Percentiles rank a stretch among this genome's conserved stretches.
phyloP scores from a whole-genome alignment of 805 yeast species.

The Kodamaea laetipori region DNA sequence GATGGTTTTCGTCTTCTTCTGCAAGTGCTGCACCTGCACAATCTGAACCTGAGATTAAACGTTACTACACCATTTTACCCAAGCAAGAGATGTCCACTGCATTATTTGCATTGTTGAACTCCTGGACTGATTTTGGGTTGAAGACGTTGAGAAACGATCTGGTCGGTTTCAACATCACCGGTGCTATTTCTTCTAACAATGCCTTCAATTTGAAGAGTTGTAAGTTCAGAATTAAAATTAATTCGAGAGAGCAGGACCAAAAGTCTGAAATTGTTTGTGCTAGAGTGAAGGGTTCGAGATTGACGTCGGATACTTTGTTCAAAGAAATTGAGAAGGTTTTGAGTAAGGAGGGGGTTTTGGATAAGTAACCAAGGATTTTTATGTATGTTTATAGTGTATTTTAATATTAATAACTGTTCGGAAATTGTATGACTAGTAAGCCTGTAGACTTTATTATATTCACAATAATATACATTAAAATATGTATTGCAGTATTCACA shows the following conservation, averaged over 20 bases:
- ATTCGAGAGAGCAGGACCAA: constrained; percentile 40
- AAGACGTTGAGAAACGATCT: constrained; percentile 53
- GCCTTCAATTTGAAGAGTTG: constrained; percentile 64
- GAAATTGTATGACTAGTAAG: too few species aligned
- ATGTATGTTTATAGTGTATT: constrained; percentile 6
- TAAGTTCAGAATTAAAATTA: constrained; percentile 57
- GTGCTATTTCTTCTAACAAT: constrained; percentile 62
- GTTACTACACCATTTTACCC: constrained; percentile 43
- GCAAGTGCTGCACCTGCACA: constrained; percentile 16
- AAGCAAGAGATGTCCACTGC: constrained; percentile 65
- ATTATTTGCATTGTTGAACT: constrained; percentile 57
- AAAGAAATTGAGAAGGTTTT: constrained; percentile 66
- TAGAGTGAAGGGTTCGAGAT: constrained; percentile 65
- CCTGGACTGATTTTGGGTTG: constrained; percentile 75
- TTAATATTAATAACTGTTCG: background rate
- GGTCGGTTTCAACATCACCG: constrained; percentile 50
- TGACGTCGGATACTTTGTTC: constrained; percentile 60
- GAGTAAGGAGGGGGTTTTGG: constrained; percentile 63
- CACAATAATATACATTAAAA: too few species aligned
- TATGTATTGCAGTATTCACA: too few species aligned
- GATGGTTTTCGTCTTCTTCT: constrained; percentile 44
- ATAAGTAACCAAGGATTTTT: constrained; percentile 15
- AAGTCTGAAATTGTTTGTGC: constrained; percentile 60
- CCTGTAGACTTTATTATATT: too few species aligned
- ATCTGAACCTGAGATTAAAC: constrained; percentile 30